A percentile compares a stretch with the other conserved stretches of the same genome.
These are phyloP conservation scores for Dictyostelium capitatum DNA, from an alignment of 78 protist species.

Conservation along the genomic window DNA sequence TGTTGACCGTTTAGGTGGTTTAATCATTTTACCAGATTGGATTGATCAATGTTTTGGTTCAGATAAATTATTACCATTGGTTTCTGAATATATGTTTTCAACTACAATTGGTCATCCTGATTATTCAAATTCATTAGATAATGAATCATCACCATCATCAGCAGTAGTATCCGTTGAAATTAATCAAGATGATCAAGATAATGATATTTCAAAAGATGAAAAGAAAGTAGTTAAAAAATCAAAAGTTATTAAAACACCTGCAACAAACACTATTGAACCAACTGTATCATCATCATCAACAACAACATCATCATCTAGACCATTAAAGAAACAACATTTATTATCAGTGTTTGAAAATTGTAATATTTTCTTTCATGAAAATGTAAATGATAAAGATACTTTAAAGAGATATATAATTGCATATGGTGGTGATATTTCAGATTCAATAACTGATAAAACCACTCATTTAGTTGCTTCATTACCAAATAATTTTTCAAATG, in stretches of 20 bases:
- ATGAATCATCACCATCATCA: not conserved
- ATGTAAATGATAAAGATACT: constrained; percentile 59
- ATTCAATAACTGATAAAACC: not conserved
- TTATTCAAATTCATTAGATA: not conserved
- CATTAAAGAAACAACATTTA: constrained; percentile 21
- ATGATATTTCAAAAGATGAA: no score
- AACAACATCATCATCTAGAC: not conserved
- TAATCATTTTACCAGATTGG: constrained; percentile 49
- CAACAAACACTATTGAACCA: not conserved
- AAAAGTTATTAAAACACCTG: not conserved
- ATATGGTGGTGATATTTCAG: constrained; percentile 39
- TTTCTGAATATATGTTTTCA: not conserved
- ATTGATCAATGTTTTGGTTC: constrained; percentile 52
- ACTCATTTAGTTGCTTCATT: constrained; percentile 31
- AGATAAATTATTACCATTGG: not conserved
- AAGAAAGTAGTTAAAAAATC: not conserved
- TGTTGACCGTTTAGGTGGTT: constrained; percentile 70
- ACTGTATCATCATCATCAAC: not conserved
- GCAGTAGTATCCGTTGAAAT: no score
- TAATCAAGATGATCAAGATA: constrained; percentile 8
- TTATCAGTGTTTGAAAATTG: constrained; percentile 12
- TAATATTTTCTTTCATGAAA: constrained; percentile 17
- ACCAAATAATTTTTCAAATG: constrained; percentile 21
- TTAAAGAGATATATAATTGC: constrained; percentile 73
- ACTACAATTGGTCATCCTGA: not conserved